A percentile compares a stretch with the other conserved stretches of the same genome.
These are phyloP conservation scores for slime mould (Dictyostelium discoideum) DNA, from an alignment of 78 protist genomes.

Conservation along the genomic window DNA sequence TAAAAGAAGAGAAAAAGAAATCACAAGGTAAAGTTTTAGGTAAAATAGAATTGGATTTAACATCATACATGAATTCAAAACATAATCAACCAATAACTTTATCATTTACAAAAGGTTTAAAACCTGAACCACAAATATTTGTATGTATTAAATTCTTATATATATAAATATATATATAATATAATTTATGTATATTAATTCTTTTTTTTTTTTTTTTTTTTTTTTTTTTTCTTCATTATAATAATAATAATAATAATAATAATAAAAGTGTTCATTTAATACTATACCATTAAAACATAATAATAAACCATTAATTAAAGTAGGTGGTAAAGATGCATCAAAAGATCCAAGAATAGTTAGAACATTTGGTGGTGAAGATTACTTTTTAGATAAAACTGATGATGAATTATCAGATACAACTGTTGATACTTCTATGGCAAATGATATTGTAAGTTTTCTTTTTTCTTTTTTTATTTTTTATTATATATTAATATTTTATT, in stretches of 20 bases:
- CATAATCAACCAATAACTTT: background rate
- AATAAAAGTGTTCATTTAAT: conserved; percentile 41
- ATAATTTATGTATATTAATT: background rate
- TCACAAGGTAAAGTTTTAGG: conserved; percentile 30
- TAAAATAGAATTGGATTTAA: conserved; percentile 59
- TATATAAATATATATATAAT: no score
- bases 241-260: no score
- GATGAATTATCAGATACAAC: conserved; percentile 45
- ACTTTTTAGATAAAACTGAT: conserved; percentile 68
- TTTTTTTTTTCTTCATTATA: no score
- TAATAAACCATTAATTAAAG: conserved; percentile 59
- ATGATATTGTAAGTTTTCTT: conserved; percentile 44
- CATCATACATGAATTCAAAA: conserved; percentile 40
- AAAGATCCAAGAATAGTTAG: conserved; percentile 75
- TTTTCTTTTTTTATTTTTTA: background rate
- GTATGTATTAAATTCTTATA: background rate
- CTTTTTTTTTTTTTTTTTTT: no score
- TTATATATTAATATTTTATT: background rate
- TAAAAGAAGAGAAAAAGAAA: conserved; percentile 66
- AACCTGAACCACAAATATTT: conserved; percentile 56
- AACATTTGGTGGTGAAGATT: conserved; percentile 64
- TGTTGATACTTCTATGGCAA: conserved; percentile 42
- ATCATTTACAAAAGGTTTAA: conserved; percentile 65
- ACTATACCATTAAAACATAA: conserved; percentile 66
- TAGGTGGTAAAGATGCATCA: background rate